Evolutionary conservation across 2,329 filamentous ascomycete genomes (phyloP).

Genomic region (Calonectria naviculata): DNA sequence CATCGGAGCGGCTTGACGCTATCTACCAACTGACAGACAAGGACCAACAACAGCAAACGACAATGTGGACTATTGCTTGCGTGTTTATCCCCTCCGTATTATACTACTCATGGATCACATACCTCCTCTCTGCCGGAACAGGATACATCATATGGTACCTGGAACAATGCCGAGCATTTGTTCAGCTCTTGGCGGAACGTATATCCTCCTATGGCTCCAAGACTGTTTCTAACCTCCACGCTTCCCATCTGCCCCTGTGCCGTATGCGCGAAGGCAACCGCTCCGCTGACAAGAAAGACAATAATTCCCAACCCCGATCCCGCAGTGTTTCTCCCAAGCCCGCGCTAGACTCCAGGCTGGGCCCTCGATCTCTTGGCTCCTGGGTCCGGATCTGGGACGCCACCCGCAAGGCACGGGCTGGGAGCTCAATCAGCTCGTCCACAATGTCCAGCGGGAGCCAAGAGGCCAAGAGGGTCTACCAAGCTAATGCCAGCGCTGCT

Average conservation of each 20-base stretch:
- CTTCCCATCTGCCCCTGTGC: background rate
- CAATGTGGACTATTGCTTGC: slow-evolving; percentile 3
- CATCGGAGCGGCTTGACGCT: background rate
- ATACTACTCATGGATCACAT: slow-evolving; percentile 1
- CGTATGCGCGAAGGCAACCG: background rate
- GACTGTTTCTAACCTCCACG: background rate
- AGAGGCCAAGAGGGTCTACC: background rate
- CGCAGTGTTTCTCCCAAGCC: background rate
- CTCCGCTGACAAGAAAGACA: background rate
- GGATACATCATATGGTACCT: background rate
- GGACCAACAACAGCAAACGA: background rate
- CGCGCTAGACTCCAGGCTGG: background rate
- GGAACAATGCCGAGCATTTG: background rate
- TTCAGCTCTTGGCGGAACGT: background rate
- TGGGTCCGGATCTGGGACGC: background rate
- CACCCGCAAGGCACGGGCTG: background rate
- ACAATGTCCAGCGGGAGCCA: background rate
- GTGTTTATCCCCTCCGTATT: slow-evolving; percentile 1
- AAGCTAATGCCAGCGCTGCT: background rate
- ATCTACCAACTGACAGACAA: background rate
- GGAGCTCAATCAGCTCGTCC: background rate
- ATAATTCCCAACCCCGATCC: background rate
- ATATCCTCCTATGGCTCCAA: background rate
- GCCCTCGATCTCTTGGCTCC: background rate
- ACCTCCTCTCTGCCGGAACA: background rate